Evolutionary conservation across 208 protist genomes (phyloP), one percentile per base, ranked within the genome.

Genomic region (Trypanosoma avium): DNA sequence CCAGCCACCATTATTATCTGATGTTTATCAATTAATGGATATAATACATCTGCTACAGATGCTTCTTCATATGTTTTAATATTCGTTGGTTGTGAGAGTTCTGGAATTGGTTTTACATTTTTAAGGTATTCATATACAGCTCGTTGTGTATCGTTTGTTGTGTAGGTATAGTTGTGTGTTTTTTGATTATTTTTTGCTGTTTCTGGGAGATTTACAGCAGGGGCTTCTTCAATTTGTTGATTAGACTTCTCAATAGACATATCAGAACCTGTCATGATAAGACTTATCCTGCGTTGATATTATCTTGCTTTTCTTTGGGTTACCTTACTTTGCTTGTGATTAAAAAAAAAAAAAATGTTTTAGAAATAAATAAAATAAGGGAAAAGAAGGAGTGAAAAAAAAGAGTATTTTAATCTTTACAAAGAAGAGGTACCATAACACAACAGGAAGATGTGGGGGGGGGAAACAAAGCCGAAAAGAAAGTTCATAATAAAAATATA

Each of bases 1-100:
- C 92, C 92, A 1, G 86, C 87, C 15, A 97, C 89, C 72, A 97
- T 93, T 61, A 97, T 90, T 30, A 97, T 69, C 38, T 93, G 68
- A 68, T 90, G 61, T 36, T 70, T 50, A 22, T 95, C 92, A 47
- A 97, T 71, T 26, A 97, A 53, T 24, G 73, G 78, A 74, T 95
- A 91, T 24, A 97, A 76, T 2, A 75, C 67, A 45, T 94, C 86
- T 36, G 82, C 59, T 43, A 86, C 47, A 43, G 84, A 67, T 4
- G 73, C 81, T 68, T 97, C 92, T 21, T 53, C 47, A 70, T 93
- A 97, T 54, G 58, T 74, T 54, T 81, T 74, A 40, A 81, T 67
- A 8, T 32, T 67, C 21, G 54, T 62, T 26, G 87, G 85, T 70
- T 93, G 64, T 45, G 81, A 64, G 35, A 97, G 87, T 73, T 93